A percentile compares a stretch with the other conserved stretches of the same genome.
Conservation (phyloP, 805 yeast genomes). For the Ogataea henricii region DNA sequence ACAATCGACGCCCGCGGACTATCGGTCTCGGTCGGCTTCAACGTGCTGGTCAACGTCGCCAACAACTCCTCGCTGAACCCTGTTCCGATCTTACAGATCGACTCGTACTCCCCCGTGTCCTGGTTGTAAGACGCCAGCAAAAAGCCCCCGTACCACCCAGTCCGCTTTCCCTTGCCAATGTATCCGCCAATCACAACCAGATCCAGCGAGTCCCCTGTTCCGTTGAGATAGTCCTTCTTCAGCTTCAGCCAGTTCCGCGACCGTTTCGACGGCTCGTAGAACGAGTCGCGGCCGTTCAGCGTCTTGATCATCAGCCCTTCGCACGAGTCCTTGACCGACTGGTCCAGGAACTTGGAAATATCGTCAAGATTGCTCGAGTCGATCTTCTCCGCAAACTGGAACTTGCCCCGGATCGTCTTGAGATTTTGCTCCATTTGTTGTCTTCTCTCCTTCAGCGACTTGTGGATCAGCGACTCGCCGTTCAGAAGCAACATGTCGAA, state of each 20-base stretch:
- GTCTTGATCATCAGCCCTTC: slow-evolving; percentile 97
- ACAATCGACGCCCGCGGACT: slow-evolving; percentile 68
- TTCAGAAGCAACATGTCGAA: slow-evolving; percentile 82
- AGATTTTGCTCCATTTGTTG: slow-evolving; percentile 57
- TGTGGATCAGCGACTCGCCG: slow-evolving; percentile 67
- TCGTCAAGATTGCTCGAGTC: slow-evolving; percentile 72
- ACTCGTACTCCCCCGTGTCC: slow-evolving; percentile 90
- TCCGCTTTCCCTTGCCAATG: slow-evolving; percentile 90
- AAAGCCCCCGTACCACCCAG: slow-evolving; percentile 95
- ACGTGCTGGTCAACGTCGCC: slow-evolving; percentile 54
- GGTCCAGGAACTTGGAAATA: slow-evolving; percentile 81
- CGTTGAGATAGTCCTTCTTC: slow-evolving; percentile 92
- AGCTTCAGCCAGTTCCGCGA: slow-evolving; percentile 94
- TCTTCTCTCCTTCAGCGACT: slow-evolving; percentile 72
- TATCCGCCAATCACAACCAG: slow-evolving; percentile 93
- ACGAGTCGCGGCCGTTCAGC: slow-evolving; percentile 76
- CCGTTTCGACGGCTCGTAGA: slow-evolving; percentile 92
- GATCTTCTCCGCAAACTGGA: slow-evolving; percentile 75
- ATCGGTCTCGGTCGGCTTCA: slow-evolving; percentile 66
- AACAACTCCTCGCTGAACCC: slow-evolving; percentile 91
- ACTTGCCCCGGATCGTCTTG: slow-evolving; percentile 68
- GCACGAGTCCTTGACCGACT: slow-evolving; percentile 84
- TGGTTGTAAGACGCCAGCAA: slow-evolving; percentile 86
- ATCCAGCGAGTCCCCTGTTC: slow-evolving; percentile 95
- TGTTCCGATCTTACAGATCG: slow-evolving; percentile 96